These are phyloP conservation scores for Russula sp. DNA, from an alignment of 768 basidiomycete species.

Conservation along the genomic window DNA sequence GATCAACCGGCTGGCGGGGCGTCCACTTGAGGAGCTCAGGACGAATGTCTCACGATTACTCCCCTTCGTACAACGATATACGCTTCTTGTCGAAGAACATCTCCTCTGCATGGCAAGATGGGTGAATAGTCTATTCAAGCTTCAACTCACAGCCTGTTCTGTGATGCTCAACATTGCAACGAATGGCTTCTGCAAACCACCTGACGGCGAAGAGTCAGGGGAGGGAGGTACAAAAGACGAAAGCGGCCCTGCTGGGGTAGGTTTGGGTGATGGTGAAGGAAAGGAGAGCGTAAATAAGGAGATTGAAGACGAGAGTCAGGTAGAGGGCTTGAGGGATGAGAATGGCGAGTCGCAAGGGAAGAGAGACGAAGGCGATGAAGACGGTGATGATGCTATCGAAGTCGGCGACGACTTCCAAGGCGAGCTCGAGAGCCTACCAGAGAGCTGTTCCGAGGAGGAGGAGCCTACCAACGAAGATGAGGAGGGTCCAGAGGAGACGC, in stretches of 20 bases:
- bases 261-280: slow-evolving; percentile 86
- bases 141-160: slow-evolving; percentile 73
- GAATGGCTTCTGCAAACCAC: slow-evolving; percentile 92
- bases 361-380: slow-evolving; percentile 43
- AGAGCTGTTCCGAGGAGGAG: slow-evolving; percentile 52
- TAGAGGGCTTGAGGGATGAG: slow-evolving; percentile 85
- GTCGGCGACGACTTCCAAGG: slow-evolving; percentile 91
- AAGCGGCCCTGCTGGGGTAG: slow-evolving; percentile 63
- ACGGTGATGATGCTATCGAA: slow-evolving; percentile 75
- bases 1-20: slow-evolving; percentile 41
- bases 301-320: slow-evolving; percentile 94
- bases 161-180: slow-evolving; percentile 69
- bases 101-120: slow-evolving; percentile 58
- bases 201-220: slow-evolving; percentile 59
- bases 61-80: slow-evolving; percentile 74
- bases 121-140: slow-evolving; percentile 79
- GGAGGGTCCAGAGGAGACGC: slow-evolving; percentile 73
- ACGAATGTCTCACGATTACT: slow-evolving; percentile 47
- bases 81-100: slow-evolving; percentile 53
- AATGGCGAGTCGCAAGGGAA: slow-evolving; percentile 32
- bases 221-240: slow-evolving; percentile 48
- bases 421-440: slow-evolving; percentile 77
- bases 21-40: slow-evolving; percentile 37
- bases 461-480: slow-evolving; percentile 52
- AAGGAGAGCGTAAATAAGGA: slow-evolving; percentile 88